Evolutionary conservation across 140 eudicot species (phyloP).

Genomic region (Oenanthe javanica): DNA sequence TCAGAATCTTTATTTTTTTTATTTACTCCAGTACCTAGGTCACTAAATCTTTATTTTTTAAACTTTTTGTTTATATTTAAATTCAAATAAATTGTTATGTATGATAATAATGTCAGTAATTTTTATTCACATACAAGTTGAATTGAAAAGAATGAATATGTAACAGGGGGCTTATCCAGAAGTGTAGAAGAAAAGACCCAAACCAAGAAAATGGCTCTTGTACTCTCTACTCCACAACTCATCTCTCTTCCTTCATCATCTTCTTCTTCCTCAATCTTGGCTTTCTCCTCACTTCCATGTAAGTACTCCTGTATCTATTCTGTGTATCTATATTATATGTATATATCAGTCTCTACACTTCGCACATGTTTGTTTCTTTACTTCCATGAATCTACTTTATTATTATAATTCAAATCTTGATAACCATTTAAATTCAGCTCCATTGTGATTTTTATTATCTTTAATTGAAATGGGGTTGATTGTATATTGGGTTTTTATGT

Average conservation of each 20-base stretch:
- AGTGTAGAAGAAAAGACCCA: background rate
- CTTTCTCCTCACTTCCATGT: background rate
- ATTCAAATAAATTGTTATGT: too few relatives aligned
- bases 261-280: background rate
- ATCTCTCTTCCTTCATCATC: background rate
- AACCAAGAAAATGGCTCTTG: background rate
- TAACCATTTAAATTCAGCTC: background rate
- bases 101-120: too few relatives aligned
- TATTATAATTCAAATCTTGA: background rate
- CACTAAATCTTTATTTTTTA: too few relatives aligned
- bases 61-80: too few relatives aligned
- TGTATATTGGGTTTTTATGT: background rate
- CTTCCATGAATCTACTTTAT: background rate
- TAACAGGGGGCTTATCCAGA: background rate
- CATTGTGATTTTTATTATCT: background rate
- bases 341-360: background rate
- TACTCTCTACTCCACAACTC: background rate
- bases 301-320: background rate
- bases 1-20: too few relatives aligned
- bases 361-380: background rate
- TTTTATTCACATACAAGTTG: too few relatives aligned
- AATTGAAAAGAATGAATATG: too few relatives aligned
- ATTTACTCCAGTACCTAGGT: too few relatives aligned
- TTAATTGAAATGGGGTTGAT: background rate
- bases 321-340: background rate